phyloP scores from a whole-genome alignment of 805 yeast genomes.

The Ogataea thermomethanolica region DNA sequence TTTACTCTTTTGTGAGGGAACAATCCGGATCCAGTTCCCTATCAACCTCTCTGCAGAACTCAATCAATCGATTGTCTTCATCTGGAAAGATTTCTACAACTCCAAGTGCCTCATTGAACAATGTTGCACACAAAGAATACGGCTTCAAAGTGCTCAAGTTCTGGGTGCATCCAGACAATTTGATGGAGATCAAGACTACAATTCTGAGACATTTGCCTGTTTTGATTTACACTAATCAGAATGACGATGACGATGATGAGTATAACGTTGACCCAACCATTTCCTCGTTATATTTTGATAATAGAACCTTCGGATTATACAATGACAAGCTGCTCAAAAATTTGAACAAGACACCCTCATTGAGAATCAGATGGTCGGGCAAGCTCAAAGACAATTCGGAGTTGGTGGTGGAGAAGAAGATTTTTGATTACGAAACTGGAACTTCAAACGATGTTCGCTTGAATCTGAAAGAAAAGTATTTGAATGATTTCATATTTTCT shows the following conservation, averaged over 20 bases:
- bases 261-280: constrained; percentile 72
- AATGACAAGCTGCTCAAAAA: constrained; percentile 75
- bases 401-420: constrained; percentile 75
- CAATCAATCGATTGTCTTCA: constrained; percentile 46
- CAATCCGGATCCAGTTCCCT: constrained; percentile 44
- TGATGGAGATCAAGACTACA: constrained; percentile 97
- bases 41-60: constrained; percentile 40
- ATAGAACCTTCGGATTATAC: constrained; percentile 75
- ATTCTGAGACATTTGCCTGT: constrained; percentile 92
- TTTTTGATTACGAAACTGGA: constrained; percentile 52
- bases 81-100: constrained; percentile 35
- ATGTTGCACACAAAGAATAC: constrained; percentile 15
- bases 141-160: constrained; percentile 69
- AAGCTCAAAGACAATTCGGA: constrained; percentile 73
- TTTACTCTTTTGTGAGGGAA: constrained; percentile 79
- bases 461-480: constrained; percentile 73
- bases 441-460: constrained; percentile 56
- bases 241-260: constrained; percentile 47
- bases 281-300: constrained; percentile 86
- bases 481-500: constrained; percentile 59
- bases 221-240: constrained; percentile 61
- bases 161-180: constrained; percentile 95
- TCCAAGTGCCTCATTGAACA: constrained; percentile 27
- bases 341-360: constrained; percentile 58
- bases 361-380: constrained; percentile 91